These are phyloP conservation scores for Dictyostelium purpureum DNA, from an alignment of 78 protist species.

Conservation along the genomic window DNA sequence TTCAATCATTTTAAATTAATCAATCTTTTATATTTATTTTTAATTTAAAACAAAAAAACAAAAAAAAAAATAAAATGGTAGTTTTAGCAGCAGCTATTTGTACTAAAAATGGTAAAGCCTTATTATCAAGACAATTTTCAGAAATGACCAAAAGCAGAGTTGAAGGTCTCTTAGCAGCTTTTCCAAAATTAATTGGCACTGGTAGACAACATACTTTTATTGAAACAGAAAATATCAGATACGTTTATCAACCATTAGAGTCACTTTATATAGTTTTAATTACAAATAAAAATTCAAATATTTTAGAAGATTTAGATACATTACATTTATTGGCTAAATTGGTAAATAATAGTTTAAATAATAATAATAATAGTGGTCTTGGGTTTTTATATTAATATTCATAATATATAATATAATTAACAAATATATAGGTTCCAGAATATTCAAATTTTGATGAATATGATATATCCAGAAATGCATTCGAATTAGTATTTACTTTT, in stretches of 20 bases:
- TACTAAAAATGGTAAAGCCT: slow-evolving; percentile 84
- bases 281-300: slow-evolving; percentile 95
- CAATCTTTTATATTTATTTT: no score
- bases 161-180: slow-evolving; percentile 96
- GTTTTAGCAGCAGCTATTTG: slow-evolving; percentile 81
- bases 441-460: slow-evolving; percentile 80
- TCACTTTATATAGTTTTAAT: slow-evolving; percentile 88
- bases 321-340: slow-evolving; percentile 89
- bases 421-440: slow-evolving; percentile 86
- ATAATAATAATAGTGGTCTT: not conserved
- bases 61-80: no score
- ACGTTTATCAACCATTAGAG: slow-evolving; percentile 98
- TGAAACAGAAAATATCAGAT: slow-evolving; percentile 95
- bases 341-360: not conserved
- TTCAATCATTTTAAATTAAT: no score
- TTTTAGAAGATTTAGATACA: slow-evolving; percentile 97
- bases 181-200: slow-evolving; percentile 94
- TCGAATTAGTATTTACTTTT: slow-evolving; percentile 94
- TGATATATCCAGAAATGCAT: slow-evolving; percentile 80
- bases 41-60: no score
- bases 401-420: slow-evolving; percentile 92
- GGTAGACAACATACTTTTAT: slow-evolving; percentile 95
- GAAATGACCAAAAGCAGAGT: slow-evolving; percentile 94
- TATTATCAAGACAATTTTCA: slow-evolving; percentile 95
- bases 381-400: not conserved